Conservation (phyloP, 2,329 filamentous ascomycete species). For the Aspergillus versicolor region DNA sequence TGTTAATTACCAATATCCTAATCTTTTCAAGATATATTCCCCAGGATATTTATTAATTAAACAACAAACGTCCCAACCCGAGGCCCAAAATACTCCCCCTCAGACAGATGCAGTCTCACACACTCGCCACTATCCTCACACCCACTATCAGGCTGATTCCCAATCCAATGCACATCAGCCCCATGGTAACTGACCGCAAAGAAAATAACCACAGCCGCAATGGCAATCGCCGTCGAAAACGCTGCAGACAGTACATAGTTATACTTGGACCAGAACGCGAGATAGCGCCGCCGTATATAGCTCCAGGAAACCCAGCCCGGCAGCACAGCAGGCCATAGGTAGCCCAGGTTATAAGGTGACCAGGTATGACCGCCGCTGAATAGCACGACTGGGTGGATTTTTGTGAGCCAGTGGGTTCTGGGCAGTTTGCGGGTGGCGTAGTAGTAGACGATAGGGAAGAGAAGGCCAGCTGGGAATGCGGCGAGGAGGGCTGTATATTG, state of each 20-base stretch:
- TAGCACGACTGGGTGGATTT: not conserved
- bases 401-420: not conserved
- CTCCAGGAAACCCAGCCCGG: not conserved
- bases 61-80: not conserved
- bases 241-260: conserved; percentile 39
- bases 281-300: not conserved
- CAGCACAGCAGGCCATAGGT: conserved; percentile 2
- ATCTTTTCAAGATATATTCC: too few species aligned
- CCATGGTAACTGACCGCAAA: conserved; percentile 21
- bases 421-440: not conserved
- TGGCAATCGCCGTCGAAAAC: conserved; percentile 33
- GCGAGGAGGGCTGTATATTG: conserved; percentile 5
- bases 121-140: not conserved
- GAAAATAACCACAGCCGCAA: conserved; percentile 38
- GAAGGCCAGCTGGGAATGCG: conserved; percentile 3
- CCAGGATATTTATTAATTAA: not conserved
- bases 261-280: conserved; percentile 21
- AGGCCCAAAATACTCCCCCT: not conserved
- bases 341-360: conserved; percentile 7
- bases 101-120: not conserved
- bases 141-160: not conserved
- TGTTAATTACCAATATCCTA: too few species aligned
- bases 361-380: not conserved
- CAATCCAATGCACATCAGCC: not conserved
- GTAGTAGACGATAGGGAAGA: conserved; percentile 7